Evolutionary conservation across 768 basidiomycete species (phyloP).

Genomic region (Termitomyces sp.): DNA sequence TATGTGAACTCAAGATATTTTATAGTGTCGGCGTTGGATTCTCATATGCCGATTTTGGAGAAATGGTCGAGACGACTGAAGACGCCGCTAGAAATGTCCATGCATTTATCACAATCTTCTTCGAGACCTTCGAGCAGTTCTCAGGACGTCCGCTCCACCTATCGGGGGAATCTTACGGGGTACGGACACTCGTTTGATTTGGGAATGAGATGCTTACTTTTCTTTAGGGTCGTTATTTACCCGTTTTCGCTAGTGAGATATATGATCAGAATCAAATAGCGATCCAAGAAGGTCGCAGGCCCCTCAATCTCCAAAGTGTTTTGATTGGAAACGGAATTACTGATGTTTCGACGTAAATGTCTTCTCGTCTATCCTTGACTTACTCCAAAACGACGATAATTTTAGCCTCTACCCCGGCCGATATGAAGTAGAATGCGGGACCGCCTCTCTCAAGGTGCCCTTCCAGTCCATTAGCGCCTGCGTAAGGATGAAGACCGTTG

Average conservation of each 20-base stretch:
- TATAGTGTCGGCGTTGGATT: conserved; percentile 66
- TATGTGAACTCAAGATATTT: not conserved
- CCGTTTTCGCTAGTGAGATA: conserved; percentile 73
- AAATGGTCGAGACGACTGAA: conserved; percentile 70
- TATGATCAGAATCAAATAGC: conserved; percentile 62
- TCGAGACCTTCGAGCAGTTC: conserved; percentile 73
- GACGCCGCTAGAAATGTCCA: conserved; percentile 74
- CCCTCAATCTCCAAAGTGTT: conserved; percentile 65
- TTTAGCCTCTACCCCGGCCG: conserved; percentile 39
- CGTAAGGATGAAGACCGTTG: conserved; percentile 60
- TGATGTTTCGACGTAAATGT: conserved; percentile 37
- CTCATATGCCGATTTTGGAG: conserved; percentile 65
- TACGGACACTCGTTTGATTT: conserved; percentile 25
- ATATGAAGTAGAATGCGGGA: conserved; percentile 58
- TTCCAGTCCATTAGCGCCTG: conserved; percentile 48
- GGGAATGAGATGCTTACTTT: conserved; percentile 10
- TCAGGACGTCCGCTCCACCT: conserved; percentile 64
- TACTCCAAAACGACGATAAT: too few relatives aligned
- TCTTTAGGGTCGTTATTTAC: conserved; percentile 60
- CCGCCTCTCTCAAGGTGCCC: conserved; percentile 48
- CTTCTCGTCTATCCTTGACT: not conserved
- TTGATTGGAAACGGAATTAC: conserved; percentile 62
- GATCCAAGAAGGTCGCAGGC: conserved; percentile 43
- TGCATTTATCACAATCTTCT: conserved; percentile 75
- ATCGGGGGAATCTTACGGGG: conserved; percentile 77